Evolutionary conservation across 1,284 basidiomycete genomes (phyloP).

Genomic region (Ustilago lituana): DNA sequence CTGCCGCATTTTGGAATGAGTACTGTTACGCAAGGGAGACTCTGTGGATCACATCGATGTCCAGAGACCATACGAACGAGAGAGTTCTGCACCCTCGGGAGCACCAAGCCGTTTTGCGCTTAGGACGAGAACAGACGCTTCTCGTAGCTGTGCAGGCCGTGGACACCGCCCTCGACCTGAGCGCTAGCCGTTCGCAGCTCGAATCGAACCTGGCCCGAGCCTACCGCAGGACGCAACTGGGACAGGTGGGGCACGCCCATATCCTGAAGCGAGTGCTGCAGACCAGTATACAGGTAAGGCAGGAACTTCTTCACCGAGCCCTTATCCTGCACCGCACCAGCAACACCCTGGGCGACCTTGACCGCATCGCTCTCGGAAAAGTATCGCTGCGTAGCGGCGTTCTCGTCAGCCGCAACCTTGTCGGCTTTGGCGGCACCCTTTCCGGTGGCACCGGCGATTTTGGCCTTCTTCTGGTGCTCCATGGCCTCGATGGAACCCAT

Average conservation of each 20-base stretch:
- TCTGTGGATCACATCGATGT: too few relatives aligned
- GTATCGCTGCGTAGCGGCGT: constrained; percentile 95
- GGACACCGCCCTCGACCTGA: constrained; percentile 94
- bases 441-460: constrained; percentile 67
- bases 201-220: constrained; percentile 79
- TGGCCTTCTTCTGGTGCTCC: constrained; percentile 64
- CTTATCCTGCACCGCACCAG: constrained; percentile 96
- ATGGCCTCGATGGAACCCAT: constrained; percentile 80
- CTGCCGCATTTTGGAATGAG: too few relatives aligned
- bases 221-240: constrained; percentile 76
- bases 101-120: neutral
- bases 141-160: constrained; percentile 75
- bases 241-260: constrained; percentile 80
- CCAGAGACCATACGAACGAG: too few relatives aligned
- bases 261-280: constrained; percentile 97
- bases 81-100: neutral
- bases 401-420: constrained; percentile 71
- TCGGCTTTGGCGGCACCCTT: constrained; percentile 70
- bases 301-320: constrained; percentile 86
- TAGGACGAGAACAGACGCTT: constrained; percentile 72
- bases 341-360: constrained; percentile 93
- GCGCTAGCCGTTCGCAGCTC: constrained; percentile 94
- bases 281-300: constrained; percentile 88
- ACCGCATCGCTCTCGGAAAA: constrained; percentile 94
- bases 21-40: too few relatives aligned